Evolutionary conservation across 495 filamentous ascomycete genomes (phyloP), one percentile per base, ranked within the genome.

Genomic region (Rhypophila decipiens): DNA sequence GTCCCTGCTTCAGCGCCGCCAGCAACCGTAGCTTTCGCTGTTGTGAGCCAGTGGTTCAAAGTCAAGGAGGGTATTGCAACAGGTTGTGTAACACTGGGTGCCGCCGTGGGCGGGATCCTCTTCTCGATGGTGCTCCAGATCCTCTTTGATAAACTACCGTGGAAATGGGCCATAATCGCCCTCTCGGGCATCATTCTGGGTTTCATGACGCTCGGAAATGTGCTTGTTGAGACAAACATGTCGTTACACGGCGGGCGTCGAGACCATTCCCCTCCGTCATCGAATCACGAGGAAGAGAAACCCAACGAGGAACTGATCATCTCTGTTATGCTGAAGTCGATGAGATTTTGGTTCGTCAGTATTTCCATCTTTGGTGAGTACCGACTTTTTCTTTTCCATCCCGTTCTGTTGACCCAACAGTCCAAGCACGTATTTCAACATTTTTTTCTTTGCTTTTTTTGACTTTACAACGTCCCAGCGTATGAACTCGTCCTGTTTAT

Each of bases 1-100:
- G n/a, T n/a, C n/a, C n/a, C 13, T 27, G 13, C 7, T 20, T 13
- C 34, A 64, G 61, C 58, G 27, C 27, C 37, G 9, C 52, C 50
- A 20, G 57, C 62, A n/a, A 61, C 58, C 0, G 20, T 61, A 7
- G 63, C 60, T 1, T 59, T 59, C 46, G 49, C 42, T 9, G 38
- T 59, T 2, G 42, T 57, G 4, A 52, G 50, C 50, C 60, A 61
- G 20, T 66, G 63, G 63, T 66, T 64, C 49, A 44, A 36, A 15
- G 18, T 13, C 1, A 23, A 29, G 18, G 46, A 55, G 19, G 50
- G 51, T 1, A 11, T 61, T 21, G 60, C 60, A 0, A 59, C 50
- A 8, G 63, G 60, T 4, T 57, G 49, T 34, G 56, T 64, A 37
- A 53, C 55, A 9, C 19, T 59, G 18, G 60, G 63, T 1, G 48